Percentiles rank a stretch among this genome's conserved stretches.
phyloP scores from a whole-genome alignment of 768 basidiomycete genomes.

The Suillus lakei region DNA sequence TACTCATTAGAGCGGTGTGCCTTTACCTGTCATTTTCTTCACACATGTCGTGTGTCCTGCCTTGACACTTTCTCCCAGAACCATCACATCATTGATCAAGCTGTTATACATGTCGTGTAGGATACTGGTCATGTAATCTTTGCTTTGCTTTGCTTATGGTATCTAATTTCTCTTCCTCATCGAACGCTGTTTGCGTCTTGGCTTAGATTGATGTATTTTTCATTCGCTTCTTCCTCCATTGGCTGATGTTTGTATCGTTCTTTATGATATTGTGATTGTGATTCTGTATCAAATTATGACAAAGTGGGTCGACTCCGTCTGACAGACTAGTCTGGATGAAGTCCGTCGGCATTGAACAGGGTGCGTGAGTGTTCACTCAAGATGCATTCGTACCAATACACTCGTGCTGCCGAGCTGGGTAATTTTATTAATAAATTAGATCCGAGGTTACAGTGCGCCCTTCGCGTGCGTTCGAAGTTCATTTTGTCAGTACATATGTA shows the following conservation, averaged over 20 bases:
- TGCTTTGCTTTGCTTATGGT: not conserved
- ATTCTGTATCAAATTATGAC: not conserved
- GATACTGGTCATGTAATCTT: not conserved
- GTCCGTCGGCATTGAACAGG: not conserved
- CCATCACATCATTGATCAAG: not conserved
- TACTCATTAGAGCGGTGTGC: not conserved
- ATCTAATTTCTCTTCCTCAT: not conserved
- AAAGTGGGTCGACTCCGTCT: not conserved
- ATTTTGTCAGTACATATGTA: not conserved
- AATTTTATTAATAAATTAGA: not conserved
- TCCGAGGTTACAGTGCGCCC: constrained; percentile 2
- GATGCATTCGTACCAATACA: not conserved
- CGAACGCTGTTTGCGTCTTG: not conserved
- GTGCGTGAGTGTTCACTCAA: not conserved
- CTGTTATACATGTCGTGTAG: not conserved
- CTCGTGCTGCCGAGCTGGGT: not conserved
- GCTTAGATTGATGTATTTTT: not conserved
- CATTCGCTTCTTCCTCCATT: not conserved
- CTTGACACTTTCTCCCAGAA: not conserved
- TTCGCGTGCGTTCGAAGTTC: not conserved
- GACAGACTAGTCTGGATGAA: not conserved
- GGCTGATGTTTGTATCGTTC: not conserved
- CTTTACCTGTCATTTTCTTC: not conserved
- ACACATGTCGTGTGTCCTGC: not conserved
- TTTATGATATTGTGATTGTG: not conserved